Conservation (phyloP, 345 rosid genomes). For the Corchorus capsularis region DNA sequence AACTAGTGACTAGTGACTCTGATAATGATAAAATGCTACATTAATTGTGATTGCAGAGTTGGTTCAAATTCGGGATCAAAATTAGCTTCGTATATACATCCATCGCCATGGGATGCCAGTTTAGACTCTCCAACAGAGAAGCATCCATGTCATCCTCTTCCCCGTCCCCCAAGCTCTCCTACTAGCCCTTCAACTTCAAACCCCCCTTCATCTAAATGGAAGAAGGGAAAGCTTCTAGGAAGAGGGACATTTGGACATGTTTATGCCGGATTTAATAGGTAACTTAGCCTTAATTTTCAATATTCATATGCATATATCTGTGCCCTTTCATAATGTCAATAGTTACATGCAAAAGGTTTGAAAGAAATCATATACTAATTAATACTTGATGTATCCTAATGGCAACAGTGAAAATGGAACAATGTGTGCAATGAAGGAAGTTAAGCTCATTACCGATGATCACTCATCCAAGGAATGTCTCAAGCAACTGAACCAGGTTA, state of each 20-base stretch:
- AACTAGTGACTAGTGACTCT: neutral
- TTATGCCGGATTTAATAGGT: slow-evolving; percentile 25
- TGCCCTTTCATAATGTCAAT: neutral
- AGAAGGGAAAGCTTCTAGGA: slow-evolving; percentile 29
- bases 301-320: neutral
- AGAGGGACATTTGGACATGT: slow-evolving; percentile 30
- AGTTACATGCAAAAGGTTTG: neutral
- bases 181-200: neutral
- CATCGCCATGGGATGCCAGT: slow-evolving; percentile 8
- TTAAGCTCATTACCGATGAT: slow-evolving; percentile 74
- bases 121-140: slow-evolving; percentile 8
- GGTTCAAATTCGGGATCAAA: slow-evolving; percentile 3
- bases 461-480: slow-evolving; percentile 77
- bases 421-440: slow-evolving; percentile 97
- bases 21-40: neutral
- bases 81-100: slow-evolving; percentile 8
- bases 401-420: slow-evolving; percentile 72
- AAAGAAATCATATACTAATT: neutral
- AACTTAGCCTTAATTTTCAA: neutral
- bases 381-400: no score
- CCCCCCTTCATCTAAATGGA: slow-evolving; percentile 16
- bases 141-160: slow-evolving; percentile 23
- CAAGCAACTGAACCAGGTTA: slow-evolving; percentile 88
- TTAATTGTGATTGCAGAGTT: slow-evolving; percentile 13
- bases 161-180: slow-evolving; percentile 13